phyloP scores from a whole-genome alignment of 306 rosid genomes.

The Luffa aegyptiaca region DNA sequence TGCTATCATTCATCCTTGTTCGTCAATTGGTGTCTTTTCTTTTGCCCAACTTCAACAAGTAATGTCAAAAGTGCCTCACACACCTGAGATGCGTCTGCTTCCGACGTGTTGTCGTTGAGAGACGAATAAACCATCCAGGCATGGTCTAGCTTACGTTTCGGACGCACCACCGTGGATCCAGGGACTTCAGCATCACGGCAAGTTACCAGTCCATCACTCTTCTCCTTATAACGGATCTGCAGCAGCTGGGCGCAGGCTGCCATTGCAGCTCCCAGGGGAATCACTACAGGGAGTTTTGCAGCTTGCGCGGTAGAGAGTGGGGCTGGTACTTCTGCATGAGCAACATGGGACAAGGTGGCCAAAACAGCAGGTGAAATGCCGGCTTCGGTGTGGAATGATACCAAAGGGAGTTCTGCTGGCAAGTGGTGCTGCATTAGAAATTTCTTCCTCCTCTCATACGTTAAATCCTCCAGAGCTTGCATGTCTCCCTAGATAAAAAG shows the following conservation, averaged over 20 bases:
- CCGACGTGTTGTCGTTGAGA: constrained; percentile 39
- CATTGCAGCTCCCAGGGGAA: constrained; percentile 94
- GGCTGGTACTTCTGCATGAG: constrained; percentile 83
- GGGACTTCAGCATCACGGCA: constrained; percentile 94
- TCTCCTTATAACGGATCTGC: constrained; percentile 76
- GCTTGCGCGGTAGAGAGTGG: constrained; percentile 42
- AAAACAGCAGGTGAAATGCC: constrained; percentile 66
- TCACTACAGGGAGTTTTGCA: constrained; percentile 68
- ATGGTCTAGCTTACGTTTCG: constrained; percentile 73
- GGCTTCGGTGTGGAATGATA: constrained; percentile 84
- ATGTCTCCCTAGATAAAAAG: constrained; percentile 67
- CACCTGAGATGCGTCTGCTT: constrained; percentile 86
- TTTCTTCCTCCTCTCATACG: constrained; percentile 75
- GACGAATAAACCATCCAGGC: constrained; percentile 98
- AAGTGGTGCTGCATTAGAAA: constrained; percentile 61
- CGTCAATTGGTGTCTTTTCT: constrained; percentile 47
- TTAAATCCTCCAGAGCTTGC: constrained; percentile 91
- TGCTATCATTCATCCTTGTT: constrained; percentile 52
- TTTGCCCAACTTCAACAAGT: constrained; percentile 67
- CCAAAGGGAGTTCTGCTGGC: constrained; percentile 70
- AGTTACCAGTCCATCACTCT: constrained; percentile 89
- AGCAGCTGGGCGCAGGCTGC: constrained; percentile 95
- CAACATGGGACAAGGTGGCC: constrained; percentile 76
- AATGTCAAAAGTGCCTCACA: constrained; percentile 88
- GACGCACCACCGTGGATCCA: constrained; percentile 76